Evolutionary conservation across 768 basidiomycete species (phyloP), one percentile per base, ranked within the genome.

Genomic region (Hydnum rufescens): DNA sequence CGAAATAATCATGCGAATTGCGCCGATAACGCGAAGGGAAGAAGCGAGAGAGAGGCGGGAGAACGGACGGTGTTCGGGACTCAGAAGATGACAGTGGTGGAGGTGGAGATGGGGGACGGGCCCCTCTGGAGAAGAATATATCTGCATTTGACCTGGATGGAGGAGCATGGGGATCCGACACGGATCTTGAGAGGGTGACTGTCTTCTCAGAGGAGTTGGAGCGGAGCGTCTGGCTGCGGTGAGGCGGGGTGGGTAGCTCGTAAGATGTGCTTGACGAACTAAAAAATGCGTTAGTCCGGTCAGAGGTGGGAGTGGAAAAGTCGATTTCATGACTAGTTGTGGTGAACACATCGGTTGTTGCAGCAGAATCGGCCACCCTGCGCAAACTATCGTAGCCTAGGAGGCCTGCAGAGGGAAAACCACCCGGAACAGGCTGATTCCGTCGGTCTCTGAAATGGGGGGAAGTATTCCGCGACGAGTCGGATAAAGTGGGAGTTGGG

Each of bases 21-120:
- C 54, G 42, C 53, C 36, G 54, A 54, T 51, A 28, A 26, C 53
- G n/a, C 25, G 34, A 19, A 23, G 53, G 25, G 42, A 53, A 22
- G 53, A 53, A 18, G 52, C 53, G 52, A 32, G 54, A 22, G 32
- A 54, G 19, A 52, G 54, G 36, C 13, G 44, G 44, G 16, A 47
- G 23, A 18, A 18, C 32, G 30, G 49, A 26, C 16, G 26, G 26
- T 16, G 23, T 6, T 16, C 28, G 30, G 32, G 44, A 13, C 13
- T 8, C 13, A 28, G 23, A 13, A 25, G 44, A 25, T 13, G 13
- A 25, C 28, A 32, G 23, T 28, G 49, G 16, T 28, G 13, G 25
- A 26, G 49, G 49, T 26, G 49, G 28, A 13, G 49, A 50, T 13
- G 49, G 49, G 26, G 49, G 23, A 6, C 49, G 49, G 16, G 31